A percentile compares a stretch with the other conserved stretches of the same genome.
These are phyloP conservation scores for Microcos paniculata DNA, from an alignment of 345 rosid genomes.

Conservation along the genomic window DNA sequence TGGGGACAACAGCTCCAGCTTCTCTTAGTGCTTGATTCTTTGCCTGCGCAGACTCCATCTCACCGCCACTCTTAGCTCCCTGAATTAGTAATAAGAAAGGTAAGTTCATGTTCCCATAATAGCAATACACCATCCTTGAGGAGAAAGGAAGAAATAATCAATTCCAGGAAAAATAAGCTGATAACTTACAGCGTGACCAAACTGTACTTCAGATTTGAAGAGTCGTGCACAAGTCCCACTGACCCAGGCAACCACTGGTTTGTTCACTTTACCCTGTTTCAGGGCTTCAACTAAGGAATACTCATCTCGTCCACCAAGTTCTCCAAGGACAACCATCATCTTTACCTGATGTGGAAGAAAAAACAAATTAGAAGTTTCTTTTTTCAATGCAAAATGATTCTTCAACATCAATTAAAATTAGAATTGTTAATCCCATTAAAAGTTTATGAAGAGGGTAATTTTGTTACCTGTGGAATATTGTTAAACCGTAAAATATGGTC, in stretches of 20 bases:
- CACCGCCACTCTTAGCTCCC: slow-evolving; percentile 99
- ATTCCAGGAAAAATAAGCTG: slow-evolving; percentile 12
- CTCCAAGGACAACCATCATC: slow-evolving; percentile 95
- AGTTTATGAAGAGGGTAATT: background rate
- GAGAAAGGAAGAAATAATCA: background rate
- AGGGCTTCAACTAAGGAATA: slow-evolving; percentile 95
- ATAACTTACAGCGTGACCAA: slow-evolving; percentile 96
- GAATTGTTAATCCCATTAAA: background rate
- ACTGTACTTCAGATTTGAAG: slow-evolving; percentile 96
- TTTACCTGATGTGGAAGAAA: slow-evolving; percentile 54
- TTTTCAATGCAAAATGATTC: background rate
- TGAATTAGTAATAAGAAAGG: slow-evolving; percentile 29
- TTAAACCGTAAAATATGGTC: slow-evolving; percentile 91
- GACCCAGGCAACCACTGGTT: slow-evolving; percentile 99
- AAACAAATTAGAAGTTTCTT: background rate
- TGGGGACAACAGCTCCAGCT: slow-evolving; percentile 92
- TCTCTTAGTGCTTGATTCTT: slow-evolving; percentile 91
- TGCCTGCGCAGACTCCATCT: slow-evolving; percentile 97
- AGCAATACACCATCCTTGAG: background rate
- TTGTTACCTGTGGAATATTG: slow-evolving; percentile 93
- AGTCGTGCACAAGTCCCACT: slow-evolving; percentile 97
- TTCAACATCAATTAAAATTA: background rate
- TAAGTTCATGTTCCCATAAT: background rate
- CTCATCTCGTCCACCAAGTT: slow-evolving; percentile 97
- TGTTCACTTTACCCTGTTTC: slow-evolving; percentile 86